Evolutionary conservation across 2,329 filamentous ascomycete genomes (phyloP), one percentile per base, ranked within the genome.

Genomic region (Exophiala calicioides): DNA sequence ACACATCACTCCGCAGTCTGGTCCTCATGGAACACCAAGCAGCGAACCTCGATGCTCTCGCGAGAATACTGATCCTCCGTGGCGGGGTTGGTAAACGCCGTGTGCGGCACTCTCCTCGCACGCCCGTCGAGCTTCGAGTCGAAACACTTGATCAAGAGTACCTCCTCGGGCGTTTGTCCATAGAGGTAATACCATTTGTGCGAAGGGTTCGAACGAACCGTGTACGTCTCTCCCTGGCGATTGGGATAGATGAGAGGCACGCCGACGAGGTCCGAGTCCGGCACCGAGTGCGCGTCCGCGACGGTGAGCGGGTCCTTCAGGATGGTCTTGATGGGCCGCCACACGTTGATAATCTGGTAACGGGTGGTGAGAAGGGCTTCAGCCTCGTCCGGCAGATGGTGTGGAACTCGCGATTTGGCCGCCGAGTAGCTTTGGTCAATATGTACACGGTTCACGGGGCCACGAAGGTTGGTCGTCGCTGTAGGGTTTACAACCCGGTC

Each of bases 131-230:
- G 67, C 68, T 79, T 77, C 19, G 69, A 77, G 61, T 84, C 81
- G 58, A 77, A 83, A 57, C 78, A 81, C 62, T 83, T 84, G 63
- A 84, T 79, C 32, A 84, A 57, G 3, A 79, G 68, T 3, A 78
- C 74, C 65, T 84, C 72, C 3, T 75, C 68, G 0, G 78, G 77
- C 0, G 66, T 69, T 58, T 81, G 72, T 1, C 68, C 69, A 36
- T 68, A 69, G 50, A 76, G 69, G 60, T 78, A 81, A 59, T 73
- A 76, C 78, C 78, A 81, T 57, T 64, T 67, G 29, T 79, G 75
- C 2, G 54, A 44, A 0, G 60, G 55, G 47, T 70, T 68, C 40
- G 74, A 55, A n/a, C 64, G 65, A 2, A 78, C 71, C 0, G 60
- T 53, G 50, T 71, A 75, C 8, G 75, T 79, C 65, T 78, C 75